Conservation (phyloP, 2,329 filamentous ascomycete species). For the Claviceps digitariae region DNA sequence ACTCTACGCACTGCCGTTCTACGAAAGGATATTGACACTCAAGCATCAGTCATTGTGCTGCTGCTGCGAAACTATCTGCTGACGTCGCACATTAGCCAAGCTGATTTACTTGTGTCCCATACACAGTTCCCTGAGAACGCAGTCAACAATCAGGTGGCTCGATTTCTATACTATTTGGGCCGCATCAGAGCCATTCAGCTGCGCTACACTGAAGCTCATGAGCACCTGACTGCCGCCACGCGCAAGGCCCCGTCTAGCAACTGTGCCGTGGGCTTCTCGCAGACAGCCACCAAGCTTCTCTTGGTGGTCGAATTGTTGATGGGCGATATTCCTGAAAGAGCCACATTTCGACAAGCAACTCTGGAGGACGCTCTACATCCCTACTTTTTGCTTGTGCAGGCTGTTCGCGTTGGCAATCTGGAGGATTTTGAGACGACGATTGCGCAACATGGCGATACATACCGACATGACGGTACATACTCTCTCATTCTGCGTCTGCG, state of each 20-base stretch:
- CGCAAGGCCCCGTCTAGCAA: constrained; percentile 86
- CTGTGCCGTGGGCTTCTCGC: constrained; percentile 86
- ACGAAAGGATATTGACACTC: constrained; percentile 93
- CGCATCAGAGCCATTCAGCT: constrained; percentile 94
- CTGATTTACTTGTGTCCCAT: constrained; percentile 88
- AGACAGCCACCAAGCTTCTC: constrained; percentile 91
- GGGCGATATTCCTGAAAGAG: constrained; percentile 95
- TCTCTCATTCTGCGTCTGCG: constrained; percentile 86
- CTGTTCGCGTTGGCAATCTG: constrained; percentile 90
- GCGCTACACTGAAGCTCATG: constrained; percentile 91
- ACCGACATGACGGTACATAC: constrained; percentile 90
- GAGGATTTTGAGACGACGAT: constrained; percentile 86
- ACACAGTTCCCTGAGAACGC: constrained; percentile 90
- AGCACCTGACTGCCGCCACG: constrained; percentile 83
- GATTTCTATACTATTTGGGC: constrained; percentile 94
- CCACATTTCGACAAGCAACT: constrained; percentile 78
- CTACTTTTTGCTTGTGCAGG: constrained; percentile 87
- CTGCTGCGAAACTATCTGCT: constrained; percentile 91
- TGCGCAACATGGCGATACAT: constrained; percentile 65
- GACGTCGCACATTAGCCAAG: constrained; percentile 93
- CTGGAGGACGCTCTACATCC: constrained; percentile 81
- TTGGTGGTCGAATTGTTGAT: constrained; percentile 93
- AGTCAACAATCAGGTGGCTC: constrained; percentile 94
- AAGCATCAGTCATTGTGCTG: constrained; percentile 88
- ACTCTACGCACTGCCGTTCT: constrained; percentile 91